Evolutionary conservation across 2,329 filamentous ascomycete genomes (phyloP), one percentile per base, ranked within the genome.

Genomic region (Elsinoe batatas): DNA sequence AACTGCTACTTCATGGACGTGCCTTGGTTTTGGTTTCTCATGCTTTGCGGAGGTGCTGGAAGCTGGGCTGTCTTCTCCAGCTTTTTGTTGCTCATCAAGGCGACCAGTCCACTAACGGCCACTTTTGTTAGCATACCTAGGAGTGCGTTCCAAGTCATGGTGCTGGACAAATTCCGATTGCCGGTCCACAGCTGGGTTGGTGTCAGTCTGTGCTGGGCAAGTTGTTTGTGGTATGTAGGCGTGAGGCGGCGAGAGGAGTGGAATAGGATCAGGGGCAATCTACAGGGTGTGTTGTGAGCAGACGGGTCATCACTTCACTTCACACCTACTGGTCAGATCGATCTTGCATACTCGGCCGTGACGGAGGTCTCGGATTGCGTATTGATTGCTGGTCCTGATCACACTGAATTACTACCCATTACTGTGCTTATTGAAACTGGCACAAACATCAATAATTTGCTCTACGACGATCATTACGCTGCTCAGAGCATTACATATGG

Each of bases 1-100:
- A 79, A 79, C 58, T 77, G 77, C 56, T 78, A 78, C 54, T 75
- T 78, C 64, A 69, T 79, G 10, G 77, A 79, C 57, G 74, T 79
- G 1, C 75, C 76, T 2, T 80, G 76, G 64, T 78, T 79, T 66
- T 79, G 77, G 77, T 66, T 79, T 40, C 74, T 79, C 70, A 72
- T 75, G 37, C 61, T 73, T 3, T 75, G 75, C 56, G 75, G 74
- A 2, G 74, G 74, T 1, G 63, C 76, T 5, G 74, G 73, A 3
- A 71, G 68, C 0, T 77, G 72, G 65, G 71, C 74, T 4, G 73
- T 78, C 3, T 78, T 79, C 58, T 69, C 68, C 2, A 66, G 70
- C n/a, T 76, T 72, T 1, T 65, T 79, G 50, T 64, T 78, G 13
- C 65, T 79, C 35, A 72, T 76, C 15, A 72, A 76, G 58, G 71